Percentiles rank a stretch among this genome's conserved stretches.
phyloP scores from a whole-genome alignment of 1,139 yeast species.

The Pichia sp. region DNA sequence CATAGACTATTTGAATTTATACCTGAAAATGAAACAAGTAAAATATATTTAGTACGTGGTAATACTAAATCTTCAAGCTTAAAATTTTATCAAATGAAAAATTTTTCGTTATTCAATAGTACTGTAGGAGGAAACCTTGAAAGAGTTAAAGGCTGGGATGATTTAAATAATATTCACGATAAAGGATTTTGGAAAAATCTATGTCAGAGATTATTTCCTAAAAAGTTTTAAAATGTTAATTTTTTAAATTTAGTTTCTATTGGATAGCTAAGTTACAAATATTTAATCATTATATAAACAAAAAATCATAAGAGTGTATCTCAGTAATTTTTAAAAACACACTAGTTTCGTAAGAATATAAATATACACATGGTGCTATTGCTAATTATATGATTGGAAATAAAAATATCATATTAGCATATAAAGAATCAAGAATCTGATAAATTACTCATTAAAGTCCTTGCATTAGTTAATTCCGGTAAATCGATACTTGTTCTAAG shows the following conservation, averaged over 20 bases:
- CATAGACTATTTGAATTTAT: constrained; percentile 35
- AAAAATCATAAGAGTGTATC: too few species aligned
- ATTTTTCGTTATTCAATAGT: constrained; percentile 9
- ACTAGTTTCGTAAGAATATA: constrained; percentile 3
- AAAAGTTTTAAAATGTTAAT: not conserved
- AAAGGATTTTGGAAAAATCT: constrained; percentile 51
- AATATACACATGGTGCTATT: constrained; percentile 3
- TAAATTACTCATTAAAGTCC: constrained; percentile 26
- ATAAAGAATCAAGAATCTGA: constrained; percentile 10
- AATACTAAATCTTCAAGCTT: not conserved
- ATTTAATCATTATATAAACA: too few species aligned
- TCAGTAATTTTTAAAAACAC: too few species aligned
- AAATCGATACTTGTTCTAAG: constrained; percentile 30
- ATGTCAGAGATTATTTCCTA: constrained; percentile 32
- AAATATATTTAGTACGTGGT: constrained; percentile 9
- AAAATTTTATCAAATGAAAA: constrained; percentile 16
- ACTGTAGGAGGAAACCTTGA: constrained; percentile 1
- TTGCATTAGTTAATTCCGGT: constrained; percentile 30
- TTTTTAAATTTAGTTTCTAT: too few species aligned
- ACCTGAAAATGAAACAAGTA: constrained; percentile 11
- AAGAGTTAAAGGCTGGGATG: constrained; percentile 37
- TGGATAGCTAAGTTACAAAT: not conserved
- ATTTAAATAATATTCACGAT: constrained; percentile 63
- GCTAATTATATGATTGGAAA: too few species aligned
- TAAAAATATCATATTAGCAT: not conserved